These are phyloP conservation scores for Asterionellopsis glacialis DNA, from an alignment of 108 stramenopile genomes.

Conservation along the genomic window DNA sequence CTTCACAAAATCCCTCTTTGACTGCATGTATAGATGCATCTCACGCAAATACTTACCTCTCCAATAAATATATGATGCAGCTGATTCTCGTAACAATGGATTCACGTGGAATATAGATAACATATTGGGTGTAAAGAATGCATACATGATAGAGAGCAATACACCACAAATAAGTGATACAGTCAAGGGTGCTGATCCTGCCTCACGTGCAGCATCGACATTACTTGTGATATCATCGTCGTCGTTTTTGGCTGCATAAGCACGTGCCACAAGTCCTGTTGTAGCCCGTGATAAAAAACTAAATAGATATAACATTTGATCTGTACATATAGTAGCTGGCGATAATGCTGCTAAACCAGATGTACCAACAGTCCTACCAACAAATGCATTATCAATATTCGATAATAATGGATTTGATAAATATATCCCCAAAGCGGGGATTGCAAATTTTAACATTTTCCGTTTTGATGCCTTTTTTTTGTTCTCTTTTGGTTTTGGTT, in stretches of 20 bases:
- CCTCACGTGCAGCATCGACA: conserved; percentile 28
- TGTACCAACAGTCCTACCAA: conserved; percentile 70
- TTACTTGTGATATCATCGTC: not conserved
- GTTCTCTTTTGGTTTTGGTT: too few species aligned
- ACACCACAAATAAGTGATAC: conserved; percentile 50
- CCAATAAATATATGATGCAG: conserved; percentile 71
- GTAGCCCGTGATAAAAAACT: conserved; percentile 73
- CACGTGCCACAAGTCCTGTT: conserved; percentile 69
- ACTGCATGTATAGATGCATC: too few species aligned
- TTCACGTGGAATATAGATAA: conserved; percentile 49
- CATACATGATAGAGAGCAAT: conserved; percentile 52
- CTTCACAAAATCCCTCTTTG: too few species aligned
- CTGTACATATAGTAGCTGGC: conserved; percentile 79
- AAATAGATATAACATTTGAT: conserved; percentile 77
- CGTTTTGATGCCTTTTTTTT: conserved; percentile 45
- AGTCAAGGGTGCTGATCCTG: conserved; percentile 58
- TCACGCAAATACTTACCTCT: conserved; percentile 11
- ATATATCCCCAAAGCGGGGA: conserved; percentile 77
- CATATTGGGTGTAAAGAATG: conserved; percentile 50
- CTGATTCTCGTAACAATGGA: conserved; percentile 27
- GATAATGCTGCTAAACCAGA: conserved; percentile 70
- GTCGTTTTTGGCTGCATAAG: conserved; percentile 26
- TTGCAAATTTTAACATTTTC: conserved; percentile 71
- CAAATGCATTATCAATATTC: conserved; percentile 85
- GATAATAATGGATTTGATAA: conserved; percentile 67